Conservation (phyloP, 129 eudicot species). For the Sambucus nigra region DNA sequence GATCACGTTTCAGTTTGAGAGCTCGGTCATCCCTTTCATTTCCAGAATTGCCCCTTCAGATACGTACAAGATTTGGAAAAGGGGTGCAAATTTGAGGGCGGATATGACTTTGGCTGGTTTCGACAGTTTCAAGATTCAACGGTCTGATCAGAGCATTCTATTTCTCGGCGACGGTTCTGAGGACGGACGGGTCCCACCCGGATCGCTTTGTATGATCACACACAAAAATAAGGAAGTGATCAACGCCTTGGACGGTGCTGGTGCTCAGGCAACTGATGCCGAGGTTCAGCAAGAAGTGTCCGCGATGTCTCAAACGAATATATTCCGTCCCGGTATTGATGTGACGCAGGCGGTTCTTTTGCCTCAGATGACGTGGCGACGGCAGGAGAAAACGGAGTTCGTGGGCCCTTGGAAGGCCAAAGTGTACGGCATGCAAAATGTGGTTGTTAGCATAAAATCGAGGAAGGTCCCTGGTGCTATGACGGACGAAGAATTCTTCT, state of each 20-base stretch:
- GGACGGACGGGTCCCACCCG: constrained; percentile 63
- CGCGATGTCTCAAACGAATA: constrained; percentile 78
- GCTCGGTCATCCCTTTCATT: constrained; percentile 87
- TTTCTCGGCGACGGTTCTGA: constrained; percentile 90
- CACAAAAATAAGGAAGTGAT: constrained; percentile 77
- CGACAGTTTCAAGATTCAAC: constrained; percentile 74
- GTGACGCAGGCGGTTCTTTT: constrained; percentile 81
- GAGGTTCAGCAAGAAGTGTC: constrained; percentile 80
- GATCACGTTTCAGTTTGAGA: constrained; percentile 79
- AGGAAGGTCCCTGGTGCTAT: constrained; percentile 91
- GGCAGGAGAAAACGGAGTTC: constrained; percentile 62
- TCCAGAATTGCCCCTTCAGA: constrained; percentile 85
- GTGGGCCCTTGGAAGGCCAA: constrained; percentile 80
- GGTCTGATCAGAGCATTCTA: constrained; percentile 74
- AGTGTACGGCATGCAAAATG: constrained; percentile 86
- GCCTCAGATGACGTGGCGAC: constrained; percentile 72
- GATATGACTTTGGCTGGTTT: constrained; percentile 94
- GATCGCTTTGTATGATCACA: constrained; percentile 66
- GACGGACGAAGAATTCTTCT: constrained; percentile 75
- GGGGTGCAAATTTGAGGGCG: constrained; percentile 79
- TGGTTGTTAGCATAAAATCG: constrained; percentile 70
- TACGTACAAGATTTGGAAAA: constrained; percentile 83
- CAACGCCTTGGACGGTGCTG: constrained; percentile 89
- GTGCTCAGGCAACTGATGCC: constrained; percentile 65
- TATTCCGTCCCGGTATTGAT: constrained; percentile 80